phyloP scores from a whole-genome alignment of 2,329 filamentous ascomycete species.

The Colletotrichum sp. region DNA sequence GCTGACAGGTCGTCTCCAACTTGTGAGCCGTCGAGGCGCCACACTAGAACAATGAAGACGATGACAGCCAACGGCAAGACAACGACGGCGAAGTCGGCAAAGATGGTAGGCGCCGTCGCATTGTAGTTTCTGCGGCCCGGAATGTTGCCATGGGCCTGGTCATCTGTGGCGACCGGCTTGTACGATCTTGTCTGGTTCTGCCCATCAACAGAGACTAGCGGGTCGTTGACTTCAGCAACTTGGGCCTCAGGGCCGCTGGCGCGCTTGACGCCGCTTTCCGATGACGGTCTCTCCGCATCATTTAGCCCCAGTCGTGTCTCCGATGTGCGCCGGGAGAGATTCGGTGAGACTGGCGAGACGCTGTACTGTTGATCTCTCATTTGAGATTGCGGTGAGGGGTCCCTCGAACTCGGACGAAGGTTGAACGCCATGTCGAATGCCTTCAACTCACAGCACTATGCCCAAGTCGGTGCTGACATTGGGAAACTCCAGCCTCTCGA shows the following conservation, averaged over 20 bases:
- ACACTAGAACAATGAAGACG: not conserved
- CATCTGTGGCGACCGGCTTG: not conserved
- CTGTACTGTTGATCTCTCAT: not conserved
- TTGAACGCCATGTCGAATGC: not conserved
- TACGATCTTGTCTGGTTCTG: not conserved
- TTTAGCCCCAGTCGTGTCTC: not conserved
- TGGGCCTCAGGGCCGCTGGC: not conserved
- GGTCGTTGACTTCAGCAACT: not conserved
- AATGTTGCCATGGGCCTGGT: not conserved
- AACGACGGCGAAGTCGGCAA: not conserved
- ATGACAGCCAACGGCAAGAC: not conserved
- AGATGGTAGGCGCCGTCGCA: not conserved
- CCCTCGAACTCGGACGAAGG: not conserved
- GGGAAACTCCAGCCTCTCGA: not conserved
- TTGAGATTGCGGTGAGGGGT: not conserved
- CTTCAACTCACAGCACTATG: not conserved
- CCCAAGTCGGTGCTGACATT: not conserved
- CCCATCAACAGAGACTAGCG: not conserved
- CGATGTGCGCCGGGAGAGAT: not conserved
- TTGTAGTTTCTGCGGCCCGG: not conserved
- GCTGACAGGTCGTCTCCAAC: not conserved
- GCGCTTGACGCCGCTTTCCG: not conserved
- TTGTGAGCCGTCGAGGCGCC: not conserved
- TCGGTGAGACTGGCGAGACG: not conserved
- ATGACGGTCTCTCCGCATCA: not conserved